phyloP scores from a whole-genome alignment of 139 green algal species.

The Coelastrella sp. region DNA sequence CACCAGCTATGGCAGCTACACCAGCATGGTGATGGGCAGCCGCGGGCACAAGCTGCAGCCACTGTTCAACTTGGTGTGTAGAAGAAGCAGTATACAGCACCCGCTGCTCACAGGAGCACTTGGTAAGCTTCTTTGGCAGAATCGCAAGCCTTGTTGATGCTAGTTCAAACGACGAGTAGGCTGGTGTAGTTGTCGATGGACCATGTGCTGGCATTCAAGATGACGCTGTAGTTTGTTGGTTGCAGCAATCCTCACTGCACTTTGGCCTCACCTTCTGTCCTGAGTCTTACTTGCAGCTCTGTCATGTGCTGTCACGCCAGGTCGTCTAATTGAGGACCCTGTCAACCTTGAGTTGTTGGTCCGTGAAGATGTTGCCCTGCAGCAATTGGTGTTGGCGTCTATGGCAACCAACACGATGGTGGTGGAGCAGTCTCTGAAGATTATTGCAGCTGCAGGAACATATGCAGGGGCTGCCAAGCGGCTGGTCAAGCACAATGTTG shows the following conservation, averaged over 20 bases:
- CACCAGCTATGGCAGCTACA: slow-evolving; percentile 52
- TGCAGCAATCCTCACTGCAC: too few relatives aligned
- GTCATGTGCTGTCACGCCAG: slow-evolving; percentile 53
- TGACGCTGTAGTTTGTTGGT: too few relatives aligned
- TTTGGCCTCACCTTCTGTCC: too few relatives aligned
- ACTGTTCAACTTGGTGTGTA: slow-evolving; percentile 92
- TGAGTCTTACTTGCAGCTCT: too few relatives aligned
- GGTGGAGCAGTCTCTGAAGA: slow-evolving; percentile 72
- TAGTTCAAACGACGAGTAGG: too few relatives aligned
- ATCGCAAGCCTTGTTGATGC: neutral
- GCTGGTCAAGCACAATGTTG: slow-evolving; percentile 63
- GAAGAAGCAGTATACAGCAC: slow-evolving; percentile 84
- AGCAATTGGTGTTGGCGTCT: slow-evolving; percentile 77
- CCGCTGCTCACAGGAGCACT: slow-evolving; percentile 89
- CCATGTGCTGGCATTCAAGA: too few relatives aligned
- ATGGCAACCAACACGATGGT: slow-evolving; percentile 84
- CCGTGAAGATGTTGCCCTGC: slow-evolving; percentile 80
- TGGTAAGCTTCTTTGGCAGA: neutral
- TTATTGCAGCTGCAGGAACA: neutral
- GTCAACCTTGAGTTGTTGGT: slow-evolving; percentile 85
- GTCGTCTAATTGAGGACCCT: slow-evolving; percentile 83
- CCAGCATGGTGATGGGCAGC: slow-evolving; percentile 50
- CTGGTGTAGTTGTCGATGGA: too few relatives aligned
- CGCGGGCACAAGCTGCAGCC: slow-evolving; percentile 75
- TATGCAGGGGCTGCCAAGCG: slow-evolving; percentile 31